Base-by-base conservation (phyloP, 1,284 basidiomycete species). In the Trametes hirsuta region DNA sequence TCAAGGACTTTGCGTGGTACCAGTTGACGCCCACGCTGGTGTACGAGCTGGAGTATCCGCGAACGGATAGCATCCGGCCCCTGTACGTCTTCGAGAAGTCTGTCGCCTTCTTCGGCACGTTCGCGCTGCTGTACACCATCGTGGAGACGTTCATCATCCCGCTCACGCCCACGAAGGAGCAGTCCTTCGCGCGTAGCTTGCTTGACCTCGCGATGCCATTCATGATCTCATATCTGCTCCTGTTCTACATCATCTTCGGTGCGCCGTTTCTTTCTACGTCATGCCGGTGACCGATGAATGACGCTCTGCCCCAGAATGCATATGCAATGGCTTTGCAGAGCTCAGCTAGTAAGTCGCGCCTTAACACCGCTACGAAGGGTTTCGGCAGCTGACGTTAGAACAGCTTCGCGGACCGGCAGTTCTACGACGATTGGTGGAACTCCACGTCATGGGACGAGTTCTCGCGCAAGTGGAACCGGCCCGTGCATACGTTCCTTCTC, bases 351-450 rank as follows among this genome's bases (percentile, higher is more conserved):
- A 68, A 72, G 88, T 75, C 15, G 11, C 2, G 25, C n/a, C 42
- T 1, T 8, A 37, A 25, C 11, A 12, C 39, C 48, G 25, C 47
- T 35, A n/a, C 2, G 21, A 39, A 34, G 34, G 24, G 35, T 18
- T 18, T 30, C 47, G 47, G 58, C 48, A 22, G 3, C 36, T 51
- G 15, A 47, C 46, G 47, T 61, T 53, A 57, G 11, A 61, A 6
- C 63, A 91, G 91, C 72, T 99, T 98, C 72, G 95, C 95, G 25
- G 97, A 99, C 73, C 84, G 97, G 44, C 92, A 95, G 68, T 98
- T 98, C 75, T 99, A 98, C 75, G 92, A 95, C 75, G 96, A 98
- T 73, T 98, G 95, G 91, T 98, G 97, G 97, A 99, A 98, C 77
- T 93, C 94, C 1, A 95, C 91, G 0, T 92, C 91, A 2, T 97